Percentiles rank a stretch among this genome's conserved stretches.
Evolutionary conservation across 2,329 filamentous ascomycete genomes (phyloP).

Genomic region (Stachybotrys chlorohalonatus): DNA sequence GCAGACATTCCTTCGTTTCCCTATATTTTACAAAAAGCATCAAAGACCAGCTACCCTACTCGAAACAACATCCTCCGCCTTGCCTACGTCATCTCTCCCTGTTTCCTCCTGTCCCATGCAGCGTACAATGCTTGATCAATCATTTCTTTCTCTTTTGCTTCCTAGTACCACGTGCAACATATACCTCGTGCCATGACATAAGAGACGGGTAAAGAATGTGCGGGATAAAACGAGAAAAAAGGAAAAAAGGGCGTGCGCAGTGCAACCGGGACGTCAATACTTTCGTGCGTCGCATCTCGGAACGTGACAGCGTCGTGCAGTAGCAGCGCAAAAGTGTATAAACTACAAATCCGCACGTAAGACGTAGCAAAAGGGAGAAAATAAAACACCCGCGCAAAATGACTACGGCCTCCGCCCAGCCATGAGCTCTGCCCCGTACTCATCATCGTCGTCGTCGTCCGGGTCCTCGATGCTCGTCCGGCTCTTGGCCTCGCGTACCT

Average conservation of each 20-base stretch:
- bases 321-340: neutral
- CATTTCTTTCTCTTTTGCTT: neutral
- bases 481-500: slow-evolving; percentile 43
- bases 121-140: neutral
- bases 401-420: neutral
- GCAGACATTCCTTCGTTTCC: neutral
- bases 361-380: neutral
- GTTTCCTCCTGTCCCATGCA: neutral
- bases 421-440: slow-evolving; percentile 10
- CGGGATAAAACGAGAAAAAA: no score
- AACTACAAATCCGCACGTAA: neutral
- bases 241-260: no score
- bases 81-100: neutral
- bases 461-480: slow-evolving; percentile 52
- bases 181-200: no score
- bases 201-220: no score
- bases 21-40: neutral
- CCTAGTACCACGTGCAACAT: no score
- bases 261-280: no score
- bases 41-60: neutral
- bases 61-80: neutral
- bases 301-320: neutral
- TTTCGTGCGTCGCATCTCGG: no score
- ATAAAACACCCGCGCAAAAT: neutral
- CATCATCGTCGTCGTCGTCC: slow-evolving; percentile 42